Conservation (phyloP, 169 alveolate genomes). For the Plasmodium billcollinsi region DNA sequence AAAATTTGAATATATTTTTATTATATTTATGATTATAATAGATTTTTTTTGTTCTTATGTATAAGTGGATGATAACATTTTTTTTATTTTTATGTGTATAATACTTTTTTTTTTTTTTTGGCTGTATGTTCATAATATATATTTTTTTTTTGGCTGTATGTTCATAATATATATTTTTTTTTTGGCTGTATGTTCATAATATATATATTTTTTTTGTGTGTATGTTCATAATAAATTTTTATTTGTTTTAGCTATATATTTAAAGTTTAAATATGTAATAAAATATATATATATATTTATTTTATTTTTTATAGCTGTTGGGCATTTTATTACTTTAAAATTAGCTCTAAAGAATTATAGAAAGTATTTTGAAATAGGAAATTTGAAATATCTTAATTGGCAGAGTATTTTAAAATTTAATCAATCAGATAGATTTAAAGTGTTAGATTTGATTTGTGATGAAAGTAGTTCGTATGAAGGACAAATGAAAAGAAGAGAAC, state of each 20-base stretch:
- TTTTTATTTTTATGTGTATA: neutral
- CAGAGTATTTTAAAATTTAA: slow-evolving; percentile 29
- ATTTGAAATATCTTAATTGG: slow-evolving; percentile 34
- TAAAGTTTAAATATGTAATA: too few relatives aligned
- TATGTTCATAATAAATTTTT: neutral
- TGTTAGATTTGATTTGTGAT: slow-evolving; percentile 39
- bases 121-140: neutral
- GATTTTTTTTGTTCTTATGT: neutral
- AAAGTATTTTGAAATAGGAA: slow-evolving; percentile 29
- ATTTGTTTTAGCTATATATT: neutral
- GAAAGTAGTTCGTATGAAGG: slow-evolving; percentile 4
- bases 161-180: neutral
- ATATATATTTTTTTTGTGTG: neutral
- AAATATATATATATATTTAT: too few relatives aligned
- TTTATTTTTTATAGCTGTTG: slow-evolving; percentile 19
- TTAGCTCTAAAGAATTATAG: slow-evolving; percentile 28
- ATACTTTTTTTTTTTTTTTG: neutral
- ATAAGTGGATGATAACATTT: neutral
- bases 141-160: neutral
- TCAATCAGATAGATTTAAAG: slow-evolving; percentile 41
- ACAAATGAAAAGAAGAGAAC: slow-evolving; percentile 35
- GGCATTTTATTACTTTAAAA: slow-evolving; percentile 28
- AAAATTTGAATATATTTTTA: neutral
- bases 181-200: neutral
- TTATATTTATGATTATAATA: neutral